Base-by-base conservation (phyloP, 192 early-diverging fungal genomes). In the Diversispora eburnea region DNA sequence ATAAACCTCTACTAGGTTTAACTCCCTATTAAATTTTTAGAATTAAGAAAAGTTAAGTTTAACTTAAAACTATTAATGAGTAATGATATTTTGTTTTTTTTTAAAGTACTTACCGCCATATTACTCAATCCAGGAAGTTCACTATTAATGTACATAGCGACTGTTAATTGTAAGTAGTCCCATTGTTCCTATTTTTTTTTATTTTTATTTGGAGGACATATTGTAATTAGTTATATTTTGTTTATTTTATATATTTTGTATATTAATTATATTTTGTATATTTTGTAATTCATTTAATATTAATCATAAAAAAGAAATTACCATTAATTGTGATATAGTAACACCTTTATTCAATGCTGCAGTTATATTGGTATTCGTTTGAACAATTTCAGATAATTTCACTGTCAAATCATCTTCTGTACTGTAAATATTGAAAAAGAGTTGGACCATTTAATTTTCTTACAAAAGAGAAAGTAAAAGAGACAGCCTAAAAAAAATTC, bases 351-450 rank as follows among this genome's bases (percentile, higher is more conserved):
- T 78, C 60, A 91, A 72, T 42, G 81, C 84, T 48, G 89, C 87
- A 68, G 86, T 83, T 66, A 95, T 91, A 49, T 89, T 84, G 10
- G 88, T 84, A 73, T 95, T 99, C 56, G 91, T 92, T 58, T 92
- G 91, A 54, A 98, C 90, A 45, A 99, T 95, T 77, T 99, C 98
- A 0, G 93, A 92, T 47, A 96, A 79, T 73, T 98, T 93, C 43
- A 94, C 94, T 2, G 98, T 99, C 74, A 99, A 81, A 78, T 98
- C 96, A 68, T 99, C 98, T 78, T 99, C 96, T 60, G 91, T 97
- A 83, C 92, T 97, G 52, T 41, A 20, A 41, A 72, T 67, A 72
- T 54, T 47, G 45, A 47, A 42, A 73, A 62, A 60, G 17, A 17
- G 48, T 4, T 17, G 22, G 59, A 13, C 12, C 43, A 52, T 15